These are phyloP conservation scores for Eragrostis nindensis DNA, from an alignment of 176 grass and related monocot genomes.

Conservation along the genomic window DNA sequence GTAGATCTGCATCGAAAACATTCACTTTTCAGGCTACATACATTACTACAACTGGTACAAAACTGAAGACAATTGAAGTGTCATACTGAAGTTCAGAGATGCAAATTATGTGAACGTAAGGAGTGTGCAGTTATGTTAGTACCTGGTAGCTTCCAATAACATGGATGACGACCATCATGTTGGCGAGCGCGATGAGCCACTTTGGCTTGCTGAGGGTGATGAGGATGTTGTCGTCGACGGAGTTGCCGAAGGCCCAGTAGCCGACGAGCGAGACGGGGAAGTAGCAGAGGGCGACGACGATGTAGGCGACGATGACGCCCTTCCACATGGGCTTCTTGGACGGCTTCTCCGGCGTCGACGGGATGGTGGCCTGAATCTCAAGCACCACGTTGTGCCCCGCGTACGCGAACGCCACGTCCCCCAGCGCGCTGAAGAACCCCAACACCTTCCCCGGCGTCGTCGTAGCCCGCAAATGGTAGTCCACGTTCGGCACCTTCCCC, in stretches of 20 bases:
- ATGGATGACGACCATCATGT: slow-evolving; percentile 93
- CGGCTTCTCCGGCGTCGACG: slow-evolving; percentile 73
- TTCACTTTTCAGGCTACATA: not conserved
- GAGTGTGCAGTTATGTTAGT: not conserved
- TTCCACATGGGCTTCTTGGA: slow-evolving; percentile 99
- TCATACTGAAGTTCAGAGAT: not conserved
- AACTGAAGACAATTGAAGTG: not conserved
- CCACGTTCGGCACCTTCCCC: slow-evolving; percentile 58
- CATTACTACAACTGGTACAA: not conserved
- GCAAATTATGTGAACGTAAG: not conserved
- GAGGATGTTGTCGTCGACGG: slow-evolving; percentile 60
- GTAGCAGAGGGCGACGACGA: slow-evolving; percentile 85
- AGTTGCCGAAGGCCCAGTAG: slow-evolving; percentile 77
- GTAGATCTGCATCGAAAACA: slow-evolving; percentile 53
- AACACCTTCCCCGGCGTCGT: slow-evolving; percentile 68
- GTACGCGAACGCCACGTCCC: slow-evolving; percentile 77
- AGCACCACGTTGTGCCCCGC: slow-evolving; percentile 90
- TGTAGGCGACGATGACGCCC: slow-evolving; percentile 88
- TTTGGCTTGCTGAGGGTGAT: slow-evolving; percentile 57
- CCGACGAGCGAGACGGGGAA: slow-evolving; percentile 87
- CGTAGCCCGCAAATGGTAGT: slow-evolving; percentile 49
- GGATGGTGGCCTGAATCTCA: slow-evolving; percentile 94
- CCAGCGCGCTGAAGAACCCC: slow-evolving; percentile 72
- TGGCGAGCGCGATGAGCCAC: slow-evolving; percentile 89
- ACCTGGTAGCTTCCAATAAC: slow-evolving; percentile 73